A percentile compares a stretch with the other conserved stretches of the same genome.
Conservation (phyloP, 257 asterid species). For the Cruciata laevipes region DNA sequence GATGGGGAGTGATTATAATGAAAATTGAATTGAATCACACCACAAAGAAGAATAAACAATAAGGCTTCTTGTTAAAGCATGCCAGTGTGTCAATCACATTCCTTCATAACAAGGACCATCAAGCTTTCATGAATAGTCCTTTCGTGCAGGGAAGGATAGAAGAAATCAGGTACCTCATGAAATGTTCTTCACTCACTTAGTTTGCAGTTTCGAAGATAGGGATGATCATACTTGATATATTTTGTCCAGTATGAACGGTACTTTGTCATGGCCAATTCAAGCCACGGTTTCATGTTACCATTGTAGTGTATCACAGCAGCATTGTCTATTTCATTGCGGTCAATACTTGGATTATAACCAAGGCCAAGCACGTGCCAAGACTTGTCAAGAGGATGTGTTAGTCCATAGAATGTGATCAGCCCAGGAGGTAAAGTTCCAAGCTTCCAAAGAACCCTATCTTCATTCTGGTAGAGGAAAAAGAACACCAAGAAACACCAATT, state of each 20-base stretch:
- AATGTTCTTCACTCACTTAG: conserved; percentile 45
- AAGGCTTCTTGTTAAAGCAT: conserved; percentile 3
- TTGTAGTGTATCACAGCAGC: conserved; percentile 96
- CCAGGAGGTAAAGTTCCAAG: conserved; percentile 99
- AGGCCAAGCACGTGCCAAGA: conserved; percentile 97
- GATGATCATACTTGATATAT: conserved; percentile 79
- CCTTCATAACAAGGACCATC: not conserved
- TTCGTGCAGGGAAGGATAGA: conserved; percentile 15
- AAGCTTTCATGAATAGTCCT: conserved; percentile 15
- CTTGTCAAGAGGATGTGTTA: conserved; percentile 87
- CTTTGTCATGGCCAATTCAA: conserved; percentile 92
- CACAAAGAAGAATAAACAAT: conserved; percentile 23
- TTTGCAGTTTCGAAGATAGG: conserved; percentile 64
- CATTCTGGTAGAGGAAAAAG: conserved; percentile 47
- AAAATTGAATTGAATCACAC: conserved; percentile 35
- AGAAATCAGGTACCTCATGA: conserved; percentile 19
- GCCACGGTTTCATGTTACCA: conserved; percentile 99
- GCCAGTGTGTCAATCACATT: conserved; percentile 9
- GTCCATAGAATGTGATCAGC: conserved; percentile 83
- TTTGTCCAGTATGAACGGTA: conserved; percentile 83
- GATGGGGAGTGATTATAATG: conserved; percentile 18
- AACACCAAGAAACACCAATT: conserved; percentile 1
- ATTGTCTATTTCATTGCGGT: conserved; percentile 67
- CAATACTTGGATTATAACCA: conserved; percentile 91
- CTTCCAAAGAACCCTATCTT: conserved; percentile 92